Evolutionary conservation across 441 rosid genomes (phyloP).

Genomic region (Erodium moschatum): DNA sequence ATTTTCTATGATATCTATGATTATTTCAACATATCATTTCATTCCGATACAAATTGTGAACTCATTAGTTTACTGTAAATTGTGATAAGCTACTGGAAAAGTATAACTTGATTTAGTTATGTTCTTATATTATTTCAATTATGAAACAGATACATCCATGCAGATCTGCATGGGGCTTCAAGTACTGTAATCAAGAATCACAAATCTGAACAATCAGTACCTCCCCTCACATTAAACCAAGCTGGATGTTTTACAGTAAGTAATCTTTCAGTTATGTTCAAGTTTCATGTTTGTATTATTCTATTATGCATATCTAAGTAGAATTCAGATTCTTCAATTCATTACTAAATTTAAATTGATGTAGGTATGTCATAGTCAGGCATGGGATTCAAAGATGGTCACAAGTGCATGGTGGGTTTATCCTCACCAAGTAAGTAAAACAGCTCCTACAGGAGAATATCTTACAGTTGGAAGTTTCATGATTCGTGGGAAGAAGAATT

Average conservation of each 20-base stretch:
- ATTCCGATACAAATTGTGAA: conserved; percentile 2
- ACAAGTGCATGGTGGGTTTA: conserved; percentile 99
- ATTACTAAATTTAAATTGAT: conserved; percentile 17
- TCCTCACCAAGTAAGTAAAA: conserved; percentile 95
- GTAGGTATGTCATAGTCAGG: conserved; percentile 96
- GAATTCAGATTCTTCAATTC: conserved; percentile 13
- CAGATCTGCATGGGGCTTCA: conserved; percentile 95
- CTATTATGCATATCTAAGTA: conserved; percentile 2
- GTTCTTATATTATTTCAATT: conserved; percentile 13
- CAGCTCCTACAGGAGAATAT: conserved; percentile 97
- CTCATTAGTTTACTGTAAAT: not conserved
- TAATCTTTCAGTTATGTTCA: conserved; percentile 12
- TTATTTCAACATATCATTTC: not conserved
- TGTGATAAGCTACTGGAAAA: not conserved
- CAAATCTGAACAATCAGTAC: conserved; percentile 75
- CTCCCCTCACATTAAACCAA: conserved; percentile 93
- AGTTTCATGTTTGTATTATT: not conserved
- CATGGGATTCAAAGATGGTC: conserved; percentile 96
- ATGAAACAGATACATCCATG: conserved; percentile 78
- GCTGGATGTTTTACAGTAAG: conserved; percentile 89
- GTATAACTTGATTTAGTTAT: not conserved
- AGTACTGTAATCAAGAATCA: conserved; percentile 94
- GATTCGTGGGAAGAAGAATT: conserved; percentile 95
- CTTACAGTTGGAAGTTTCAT: conserved; percentile 97
- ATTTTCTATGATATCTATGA: not conserved